Evolutionary conservation across 2,329 filamentous ascomycete species (phyloP).

Genomic region (Aspergillus brunneoviolaceus): DNA sequence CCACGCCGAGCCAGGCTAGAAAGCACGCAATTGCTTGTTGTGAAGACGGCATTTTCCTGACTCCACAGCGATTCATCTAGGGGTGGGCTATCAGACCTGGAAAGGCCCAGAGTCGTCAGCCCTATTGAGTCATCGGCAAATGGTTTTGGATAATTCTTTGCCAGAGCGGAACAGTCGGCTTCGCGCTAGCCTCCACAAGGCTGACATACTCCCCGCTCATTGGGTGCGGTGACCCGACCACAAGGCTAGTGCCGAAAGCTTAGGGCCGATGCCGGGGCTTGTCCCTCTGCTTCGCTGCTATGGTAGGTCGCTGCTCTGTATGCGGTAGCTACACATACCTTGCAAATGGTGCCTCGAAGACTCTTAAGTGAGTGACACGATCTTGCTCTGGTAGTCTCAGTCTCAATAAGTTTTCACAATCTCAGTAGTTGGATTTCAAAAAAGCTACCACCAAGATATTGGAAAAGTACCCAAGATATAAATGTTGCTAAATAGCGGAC

Average conservation of each 20-base stretch:
- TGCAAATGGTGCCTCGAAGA: too few species aligned
- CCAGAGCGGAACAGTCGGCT: not conserved
- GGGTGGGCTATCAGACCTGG: not conserved
- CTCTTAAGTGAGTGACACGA: too few species aligned
- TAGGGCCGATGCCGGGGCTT: not conserved
- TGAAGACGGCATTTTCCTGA: not conserved
- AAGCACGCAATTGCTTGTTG: not conserved
- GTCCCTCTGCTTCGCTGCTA: not conserved
- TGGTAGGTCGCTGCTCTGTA: too few species aligned
- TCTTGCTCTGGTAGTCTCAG: too few species aligned
- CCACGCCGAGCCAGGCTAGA: not conserved
- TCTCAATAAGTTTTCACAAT: too few species aligned
- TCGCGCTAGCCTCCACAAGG: conserved; percentile 5
- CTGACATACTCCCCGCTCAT: not conserved
- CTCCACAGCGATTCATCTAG: not conserved
- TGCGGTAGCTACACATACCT: too few species aligned
- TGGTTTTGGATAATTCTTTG: not conserved
- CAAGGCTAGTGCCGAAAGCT: not conserved
- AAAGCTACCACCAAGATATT: too few species aligned
- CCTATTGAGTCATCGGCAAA: conserved; percentile 1
- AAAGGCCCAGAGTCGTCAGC: not conserved
- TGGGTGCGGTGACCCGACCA: not conserved
- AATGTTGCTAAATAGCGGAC: too few species aligned
- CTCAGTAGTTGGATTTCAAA: too few species aligned
- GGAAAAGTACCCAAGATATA: too few species aligned